Conservation (phyloP, 2,329 filamentous ascomycete genomes). For the Diaporthe sp. region DNA sequence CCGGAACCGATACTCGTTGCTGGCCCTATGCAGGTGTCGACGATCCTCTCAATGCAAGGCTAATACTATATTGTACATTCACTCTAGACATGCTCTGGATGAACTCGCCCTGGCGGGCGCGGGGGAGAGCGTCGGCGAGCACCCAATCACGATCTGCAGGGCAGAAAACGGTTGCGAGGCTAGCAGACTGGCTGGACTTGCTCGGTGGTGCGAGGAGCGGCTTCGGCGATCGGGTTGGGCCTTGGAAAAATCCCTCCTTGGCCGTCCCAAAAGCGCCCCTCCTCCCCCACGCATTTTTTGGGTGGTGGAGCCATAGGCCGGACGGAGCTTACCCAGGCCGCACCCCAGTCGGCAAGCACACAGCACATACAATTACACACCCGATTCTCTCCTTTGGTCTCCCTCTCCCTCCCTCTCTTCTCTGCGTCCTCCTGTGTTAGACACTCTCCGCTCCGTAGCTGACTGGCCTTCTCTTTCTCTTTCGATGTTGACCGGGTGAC, state of each 20-base stretch:
- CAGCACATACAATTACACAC: slow-evolving; percentile 4
- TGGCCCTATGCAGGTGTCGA: neutral
- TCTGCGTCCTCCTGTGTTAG: slow-evolving; percentile 9
- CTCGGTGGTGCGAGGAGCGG: slow-evolving; percentile 15
- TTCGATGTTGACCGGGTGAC: slow-evolving; percentile 24
- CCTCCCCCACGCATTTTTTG: slow-evolving; percentile 23
- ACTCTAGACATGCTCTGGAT: neutral
- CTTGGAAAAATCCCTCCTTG: slow-evolving; percentile 7
- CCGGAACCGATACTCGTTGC: neutral
- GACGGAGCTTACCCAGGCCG: slow-evolving; percentile 13
- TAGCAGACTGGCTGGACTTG: neutral
- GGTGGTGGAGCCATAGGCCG: slow-evolving; percentile 14
- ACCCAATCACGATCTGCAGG: slow-evolving; percentile 1
- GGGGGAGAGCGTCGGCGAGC: slow-evolving; percentile 12
- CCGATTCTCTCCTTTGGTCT: slow-evolving; percentile 7
- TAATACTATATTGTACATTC: neutral
- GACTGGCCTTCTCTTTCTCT: neutral
- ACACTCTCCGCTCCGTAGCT: slow-evolving; percentile 33
- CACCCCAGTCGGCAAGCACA: slow-evolving; percentile 5
- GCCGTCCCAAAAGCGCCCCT: slow-evolving; percentile 4
- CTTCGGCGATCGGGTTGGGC: slow-evolving; percentile 11
- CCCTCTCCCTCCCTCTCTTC: neutral
- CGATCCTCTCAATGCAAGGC: slow-evolving; percentile 20
- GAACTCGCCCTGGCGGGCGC: neutral
- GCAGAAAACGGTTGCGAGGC: slow-evolving; percentile 14